Evolutionary conservation across 257 asterid species (phyloP), one percentile per base, ranked within the genome.

Genomic region (Hygrophila difformis): DNA sequence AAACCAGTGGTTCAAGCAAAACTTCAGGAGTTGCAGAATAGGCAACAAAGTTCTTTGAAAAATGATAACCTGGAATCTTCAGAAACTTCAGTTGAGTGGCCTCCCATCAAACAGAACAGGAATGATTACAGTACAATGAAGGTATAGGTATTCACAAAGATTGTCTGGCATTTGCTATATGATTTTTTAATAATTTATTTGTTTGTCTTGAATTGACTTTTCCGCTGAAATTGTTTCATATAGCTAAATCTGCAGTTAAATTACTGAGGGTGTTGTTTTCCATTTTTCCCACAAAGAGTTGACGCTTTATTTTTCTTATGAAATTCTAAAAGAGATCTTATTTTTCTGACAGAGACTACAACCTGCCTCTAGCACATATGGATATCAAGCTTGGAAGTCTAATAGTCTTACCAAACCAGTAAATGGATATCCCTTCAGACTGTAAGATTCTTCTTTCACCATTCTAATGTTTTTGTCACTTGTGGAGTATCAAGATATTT

Each of bases 1-100:
- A 77, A 88, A 62, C 89, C 96, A 16, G 73, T 56, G 64, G 96
- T 84, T 50, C 87, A 77, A 72, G 65, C 47, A 54, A 77, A 74
- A 67, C 61, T 88, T 59, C 76, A 76, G 66, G 87, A 71, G 43
- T 64, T 80, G 37, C 78, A 75, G 47, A 66, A 56, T 48, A 74
- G 63, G 24, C 66, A 33, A 63, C 67, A 55, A 29, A 60, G 51
- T 64, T 57, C 57, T 42, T 62, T 48, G 69, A 62, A 68, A 56
- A 58, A 54, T 66, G 64, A 57, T 50, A 58, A 56, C 44, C 54
- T 38, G 65, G 69, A 60, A 48, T 63, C 77, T 38, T 62, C n/a
- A n/a, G n/a, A n/a, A n/a, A n/a, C n/a, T n/a, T n/a, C 77, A 6
- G 61, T 62, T 39, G 74, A 71, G 23, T 52, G 59, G 66, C 73